Evolutionary conservation across 441 rosid species (phyloP).

Genomic region (Bocquillonia castaneifolia): DNA sequence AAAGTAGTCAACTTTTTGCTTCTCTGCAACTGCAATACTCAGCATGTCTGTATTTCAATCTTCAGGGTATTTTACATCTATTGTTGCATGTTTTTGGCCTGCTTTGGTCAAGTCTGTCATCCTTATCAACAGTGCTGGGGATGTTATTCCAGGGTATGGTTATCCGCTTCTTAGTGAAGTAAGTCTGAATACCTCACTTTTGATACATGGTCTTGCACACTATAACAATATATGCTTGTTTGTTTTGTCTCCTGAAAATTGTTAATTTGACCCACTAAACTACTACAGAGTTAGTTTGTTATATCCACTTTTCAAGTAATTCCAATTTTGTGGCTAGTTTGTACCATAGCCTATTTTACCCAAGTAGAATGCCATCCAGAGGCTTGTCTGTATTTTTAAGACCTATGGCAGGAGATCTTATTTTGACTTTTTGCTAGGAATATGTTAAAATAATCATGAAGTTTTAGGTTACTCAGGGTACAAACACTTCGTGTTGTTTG

Average conservation of each 20-base stretch:
- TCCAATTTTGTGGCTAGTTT: neutral
- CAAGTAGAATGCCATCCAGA: conserved; percentile 4
- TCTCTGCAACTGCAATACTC: conserved; percentile 3
- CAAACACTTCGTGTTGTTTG: neutral
- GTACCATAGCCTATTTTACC: neutral
- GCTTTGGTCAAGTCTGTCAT: conserved; percentile 54
- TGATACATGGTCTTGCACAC: neutral
- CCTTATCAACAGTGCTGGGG: conserved; percentile 77
- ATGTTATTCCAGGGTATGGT: conserved; percentile 55
- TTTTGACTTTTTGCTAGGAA: neutral
- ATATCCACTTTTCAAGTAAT: neutral
- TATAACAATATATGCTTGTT: neutral
- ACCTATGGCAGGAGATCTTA: neutral
- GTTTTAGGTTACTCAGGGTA: neutral
- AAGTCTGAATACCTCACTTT: conserved; percentile 20
- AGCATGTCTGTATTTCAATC: conserved; percentile 9
- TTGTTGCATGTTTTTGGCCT: conserved; percentile 65
- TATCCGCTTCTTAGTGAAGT: conserved; percentile 42
- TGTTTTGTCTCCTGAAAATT: conserved; percentile 7
- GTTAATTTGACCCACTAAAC: neutral
- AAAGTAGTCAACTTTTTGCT: neutral
- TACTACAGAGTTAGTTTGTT: neutral
- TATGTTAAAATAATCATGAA: neutral
- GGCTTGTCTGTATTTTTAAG: neutral
- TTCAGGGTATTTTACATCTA: conserved; percentile 69